These are phyloP conservation scores for Talaromyces sp. DNA, from an alignment of 2,329 filamentous ascomycete genomes.

Conservation along the genomic window DNA sequence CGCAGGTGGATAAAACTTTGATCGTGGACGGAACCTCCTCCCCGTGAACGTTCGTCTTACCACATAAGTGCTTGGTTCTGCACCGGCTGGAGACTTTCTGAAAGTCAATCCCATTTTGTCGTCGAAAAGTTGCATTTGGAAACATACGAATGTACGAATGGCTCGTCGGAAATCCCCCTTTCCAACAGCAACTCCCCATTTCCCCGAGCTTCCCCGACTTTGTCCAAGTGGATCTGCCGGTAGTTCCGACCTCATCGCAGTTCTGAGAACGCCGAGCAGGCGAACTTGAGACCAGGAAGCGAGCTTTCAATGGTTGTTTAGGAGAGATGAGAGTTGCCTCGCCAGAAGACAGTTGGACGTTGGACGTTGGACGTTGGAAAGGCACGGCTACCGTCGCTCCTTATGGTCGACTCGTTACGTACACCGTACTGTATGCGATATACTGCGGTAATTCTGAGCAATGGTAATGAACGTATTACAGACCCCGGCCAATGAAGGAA, in stretches of 20 bases:
- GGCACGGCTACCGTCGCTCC: neutral
- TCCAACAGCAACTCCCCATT: neutral
- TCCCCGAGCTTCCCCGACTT: neutral
- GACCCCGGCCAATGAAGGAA: neutral
- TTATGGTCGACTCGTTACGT: neutral
- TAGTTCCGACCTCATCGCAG: neutral
- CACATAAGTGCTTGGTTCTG: neutral
- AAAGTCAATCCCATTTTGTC: neutral
- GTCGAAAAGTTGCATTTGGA: neutral
- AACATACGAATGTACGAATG: neutral
- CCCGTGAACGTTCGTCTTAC: neutral
- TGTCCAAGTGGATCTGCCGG: neutral
- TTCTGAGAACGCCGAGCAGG: neutral
- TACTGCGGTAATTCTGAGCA: neutral
- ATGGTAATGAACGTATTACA: neutral
- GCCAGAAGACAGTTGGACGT: neutral
- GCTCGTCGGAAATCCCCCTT: conserved; percentile 1
- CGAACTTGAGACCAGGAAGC: neutral
- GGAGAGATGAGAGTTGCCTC: neutral
- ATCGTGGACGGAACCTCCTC: neutral
- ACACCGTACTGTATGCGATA: neutral
- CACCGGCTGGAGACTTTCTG: neutral
- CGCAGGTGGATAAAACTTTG: neutral
- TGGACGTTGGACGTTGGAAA: neutral
- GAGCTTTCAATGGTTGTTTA: neutral